Base-by-base conservation (phyloP, 2,329 filamentous ascomycete genomes). In the Chaetomium sp. region DNA sequence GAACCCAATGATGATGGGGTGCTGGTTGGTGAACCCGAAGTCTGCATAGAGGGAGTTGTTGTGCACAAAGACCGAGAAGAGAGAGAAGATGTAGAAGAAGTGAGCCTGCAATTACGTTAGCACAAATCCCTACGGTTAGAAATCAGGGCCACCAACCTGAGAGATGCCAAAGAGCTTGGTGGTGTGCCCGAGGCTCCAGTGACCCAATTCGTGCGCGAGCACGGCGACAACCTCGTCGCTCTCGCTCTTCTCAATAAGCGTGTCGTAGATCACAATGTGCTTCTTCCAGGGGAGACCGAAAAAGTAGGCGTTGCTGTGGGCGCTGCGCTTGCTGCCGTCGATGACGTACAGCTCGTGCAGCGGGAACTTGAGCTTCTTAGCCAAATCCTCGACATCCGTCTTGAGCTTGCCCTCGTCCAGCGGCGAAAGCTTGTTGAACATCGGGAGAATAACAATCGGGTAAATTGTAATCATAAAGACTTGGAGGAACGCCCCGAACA, bases 201-300 rank as follows among this genome's bases (percentile, higher is more conserved):
- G 94, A 51, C 94, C 94, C 48, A 99, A 82, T 74, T 99, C 94
- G 70, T 99, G 94, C 38, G 90, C 91, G 53, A 99, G 78, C 52
- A 99, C 91, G 62, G 94, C 92, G 57, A 96, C 89, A 42, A 99
- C 91, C 73, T 99, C 94, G 68, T 94, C 81, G 4, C 88, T 85
- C 60, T 91, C 84, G 70, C 88, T 94, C 82, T 97, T 96, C 74
- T 96, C 92, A 60, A 99, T 91, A 61, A 99, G 76, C 5, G 95
- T 99, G 70, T 99, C 94, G 71, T 96, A 99, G 69, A 99, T 95
- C 67, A 99, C 94, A 76, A 99, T 99, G 77, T 97, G 95, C 82
- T 97, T 97, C 82, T 96, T 96, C 91, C 92, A 99, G 43, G 94
- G 94, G 54, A 99, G 82, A 58, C 94, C 94, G 66, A 95, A 96